Conservation (phyloP, 1,284 basidiomycete species). For the Xanthoconium separans region DNA sequence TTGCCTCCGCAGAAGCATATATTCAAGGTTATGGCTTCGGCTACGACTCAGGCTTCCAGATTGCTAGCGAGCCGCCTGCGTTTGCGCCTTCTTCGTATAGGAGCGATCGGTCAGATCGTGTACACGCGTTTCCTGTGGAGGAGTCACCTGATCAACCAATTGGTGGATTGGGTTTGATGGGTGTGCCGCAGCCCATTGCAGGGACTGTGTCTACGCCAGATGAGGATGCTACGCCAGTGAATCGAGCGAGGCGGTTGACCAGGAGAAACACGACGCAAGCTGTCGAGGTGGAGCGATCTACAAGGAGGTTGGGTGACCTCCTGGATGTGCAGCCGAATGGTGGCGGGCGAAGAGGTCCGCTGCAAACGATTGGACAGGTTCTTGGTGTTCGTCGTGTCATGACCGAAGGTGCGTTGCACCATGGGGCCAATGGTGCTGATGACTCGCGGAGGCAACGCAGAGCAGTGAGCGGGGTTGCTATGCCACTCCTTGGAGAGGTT, state of each 20-base stretch:
- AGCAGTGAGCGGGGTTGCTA: conserved; percentile 8
- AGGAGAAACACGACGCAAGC: conserved; percentile 30
- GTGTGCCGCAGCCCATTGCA: conserved; percentile 22
- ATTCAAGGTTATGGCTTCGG: conserved; percentile 31
- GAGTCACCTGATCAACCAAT: conserved; percentile 29
- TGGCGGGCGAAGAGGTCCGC: conserved; percentile 15
- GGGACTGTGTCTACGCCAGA: conserved; percentile 31
- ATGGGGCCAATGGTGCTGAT: conserved; percentile 8
- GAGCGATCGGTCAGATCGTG: conserved; percentile 22
- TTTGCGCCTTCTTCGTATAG: conserved; percentile 22
- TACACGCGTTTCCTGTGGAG: conserved; percentile 25
- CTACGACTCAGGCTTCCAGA: conserved; percentile 26
- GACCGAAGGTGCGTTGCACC: conserved; percentile 17
- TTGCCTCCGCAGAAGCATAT: conserved; percentile 31
- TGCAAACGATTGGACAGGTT: conserved; percentile 17
- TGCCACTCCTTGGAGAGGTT: conserved; percentile 13
- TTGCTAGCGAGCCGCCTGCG: conserved; percentile 14
- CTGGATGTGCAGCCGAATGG: conserved; percentile 14
- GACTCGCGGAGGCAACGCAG: conserved; percentile 7
- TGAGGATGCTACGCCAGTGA: conserved; percentile 28
- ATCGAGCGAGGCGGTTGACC: conserved; percentile 16
- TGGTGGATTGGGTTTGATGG: conserved; percentile 27
- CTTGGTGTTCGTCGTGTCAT: conserved; percentile 20
- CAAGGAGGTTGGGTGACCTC: conserved; percentile 13
- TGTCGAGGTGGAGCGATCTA: conserved; percentile 20